These are phyloP conservation scores for Saitozyma podzolica DNA, from an alignment of 768 basidiomycete species.

Conservation along the genomic window DNA sequence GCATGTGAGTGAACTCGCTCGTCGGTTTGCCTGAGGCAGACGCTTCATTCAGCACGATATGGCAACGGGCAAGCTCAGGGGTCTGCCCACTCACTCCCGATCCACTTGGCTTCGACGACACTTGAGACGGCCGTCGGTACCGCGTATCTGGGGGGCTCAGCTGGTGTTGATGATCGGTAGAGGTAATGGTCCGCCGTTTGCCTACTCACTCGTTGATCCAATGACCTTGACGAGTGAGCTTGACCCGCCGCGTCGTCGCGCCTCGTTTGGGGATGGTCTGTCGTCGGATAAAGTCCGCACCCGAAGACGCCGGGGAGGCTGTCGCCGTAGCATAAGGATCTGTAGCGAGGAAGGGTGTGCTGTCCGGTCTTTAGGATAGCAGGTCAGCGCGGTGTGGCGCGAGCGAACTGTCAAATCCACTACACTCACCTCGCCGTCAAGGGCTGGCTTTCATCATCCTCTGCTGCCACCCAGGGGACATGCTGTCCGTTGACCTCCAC, in stretches of 20 bases:
- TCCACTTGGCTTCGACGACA: constrained; percentile 78
- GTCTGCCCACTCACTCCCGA: constrained; percentile 45
- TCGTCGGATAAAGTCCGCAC: constrained; percentile 58
- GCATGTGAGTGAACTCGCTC: constrained; percentile 59
- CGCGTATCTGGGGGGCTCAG: constrained; percentile 56
- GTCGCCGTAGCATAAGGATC: constrained; percentile 5
- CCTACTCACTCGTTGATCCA: constrained; percentile 70
- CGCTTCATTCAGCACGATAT: neutral
- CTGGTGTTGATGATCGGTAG: neutral
- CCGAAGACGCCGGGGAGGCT: constrained; percentile 30
- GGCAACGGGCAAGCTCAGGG: no score
- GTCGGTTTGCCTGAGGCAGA: neutral
- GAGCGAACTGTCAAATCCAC: neutral
- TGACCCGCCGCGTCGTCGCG: constrained; percentile 83
- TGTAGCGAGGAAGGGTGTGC: constrained; percentile 1
- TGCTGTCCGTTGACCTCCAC: constrained; percentile 35
- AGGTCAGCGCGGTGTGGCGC: neutral
- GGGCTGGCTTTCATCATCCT: constrained; percentile 42
- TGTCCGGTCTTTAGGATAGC: neutral
- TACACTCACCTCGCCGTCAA: constrained; percentile 27
- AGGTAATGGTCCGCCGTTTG: neutral
- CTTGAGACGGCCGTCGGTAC: constrained; percentile 81
- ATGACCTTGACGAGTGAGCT: constrained; percentile 80
- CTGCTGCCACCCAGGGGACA: constrained; percentile 36
- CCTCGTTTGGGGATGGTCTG: constrained; percentile 84